phyloP scores from a whole-genome alignment of 1,284 basidiomycete genomes.

The Sporisorium sorghi region DNA sequence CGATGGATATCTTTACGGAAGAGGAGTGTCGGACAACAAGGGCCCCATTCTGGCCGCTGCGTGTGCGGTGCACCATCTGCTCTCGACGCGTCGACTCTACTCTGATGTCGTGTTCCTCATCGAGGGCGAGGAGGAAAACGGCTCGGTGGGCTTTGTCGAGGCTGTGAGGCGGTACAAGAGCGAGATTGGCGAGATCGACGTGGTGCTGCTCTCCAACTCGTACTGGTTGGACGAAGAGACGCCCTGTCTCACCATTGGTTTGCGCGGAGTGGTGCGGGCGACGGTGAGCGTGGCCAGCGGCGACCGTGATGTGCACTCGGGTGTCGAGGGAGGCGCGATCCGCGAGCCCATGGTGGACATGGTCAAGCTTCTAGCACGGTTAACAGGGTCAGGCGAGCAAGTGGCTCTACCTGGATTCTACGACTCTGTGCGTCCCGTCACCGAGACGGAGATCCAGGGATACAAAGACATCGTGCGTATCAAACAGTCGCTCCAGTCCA shows the following conservation, averaged over 20 bases:
- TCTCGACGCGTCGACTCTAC: constrained; percentile 79
- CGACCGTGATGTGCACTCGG: constrained; percentile 84
- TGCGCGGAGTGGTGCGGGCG: constrained; percentile 90
- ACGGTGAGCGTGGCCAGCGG: constrained; percentile 75
- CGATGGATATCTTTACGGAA: constrained; percentile 92
- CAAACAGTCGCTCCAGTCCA: constrained; percentile 25
- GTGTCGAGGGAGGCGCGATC: constrained; percentile 89
- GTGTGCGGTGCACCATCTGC: constrained; percentile 84
- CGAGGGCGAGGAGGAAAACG: constrained; percentile 95
- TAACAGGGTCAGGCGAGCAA: constrained; percentile 74
- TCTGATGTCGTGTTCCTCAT: constrained; percentile 90
- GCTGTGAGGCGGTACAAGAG: constrained; percentile 79
- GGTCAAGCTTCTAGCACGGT: constrained; percentile 80
- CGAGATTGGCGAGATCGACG: constrained; percentile 61
- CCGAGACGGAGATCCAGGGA: constrained; percentile 67
- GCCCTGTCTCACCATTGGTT: constrained; percentile 95
- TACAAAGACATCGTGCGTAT: constrained; percentile 51
- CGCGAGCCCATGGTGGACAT: constrained; percentile 92
- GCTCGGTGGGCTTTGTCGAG: constrained; percentile 84
- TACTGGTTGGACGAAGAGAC: constrained; percentile 94
- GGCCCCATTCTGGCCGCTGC: constrained; percentile 93
- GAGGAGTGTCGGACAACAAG: constrained; percentile 83
- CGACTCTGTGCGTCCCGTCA: constrained; percentile 70
- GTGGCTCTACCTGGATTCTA: constrained; percentile 88
- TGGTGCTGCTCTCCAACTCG: constrained; percentile 76